Conservation (phyloP, 345 rosid species). For the Psidium friedrichsthalianum region DNA sequence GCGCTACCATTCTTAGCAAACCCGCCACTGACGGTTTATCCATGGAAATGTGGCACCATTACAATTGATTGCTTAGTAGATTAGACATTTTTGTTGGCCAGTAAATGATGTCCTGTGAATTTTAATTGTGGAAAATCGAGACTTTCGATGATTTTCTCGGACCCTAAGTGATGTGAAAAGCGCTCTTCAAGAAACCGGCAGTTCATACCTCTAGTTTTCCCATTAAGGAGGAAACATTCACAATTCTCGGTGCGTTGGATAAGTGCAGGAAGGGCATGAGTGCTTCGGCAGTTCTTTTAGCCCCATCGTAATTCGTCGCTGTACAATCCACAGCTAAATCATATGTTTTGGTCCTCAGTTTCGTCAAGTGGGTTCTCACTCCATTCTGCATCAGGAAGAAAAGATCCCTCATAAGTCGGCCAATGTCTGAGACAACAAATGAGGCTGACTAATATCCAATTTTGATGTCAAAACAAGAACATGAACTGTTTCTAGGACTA, state of each 20-base stretch:
- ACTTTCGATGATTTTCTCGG: background rate
- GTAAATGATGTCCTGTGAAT: background rate
- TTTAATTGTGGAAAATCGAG: background rate
- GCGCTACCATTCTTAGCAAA: background rate
- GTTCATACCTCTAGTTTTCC: constrained; percentile 14
- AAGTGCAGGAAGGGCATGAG: constrained; percentile 9
- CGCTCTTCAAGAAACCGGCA: background rate
- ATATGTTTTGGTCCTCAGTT: background rate
- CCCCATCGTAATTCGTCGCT: constrained; percentile 7
- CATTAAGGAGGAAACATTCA: constrained; percentile 12
- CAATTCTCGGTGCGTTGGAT: constrained; percentile 23
- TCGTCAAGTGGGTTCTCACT: background rate
- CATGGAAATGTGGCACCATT: background rate
- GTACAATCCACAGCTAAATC: constrained; percentile 13
- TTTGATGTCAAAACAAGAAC: background rate
- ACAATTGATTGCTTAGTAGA: background rate
- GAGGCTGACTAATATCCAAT: background rate
- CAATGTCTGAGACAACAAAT: background rate
- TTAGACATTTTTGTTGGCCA: background rate
- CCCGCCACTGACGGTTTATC: background rate
- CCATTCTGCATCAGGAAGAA: background rate
- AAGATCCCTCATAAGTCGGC: background rate
- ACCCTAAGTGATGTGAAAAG: background rate
- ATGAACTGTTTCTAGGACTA: background rate
- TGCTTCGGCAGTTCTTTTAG: constrained; percentile 11